Conservation (phyloP, 352 stramenopile species). For the Saprolegnia diclina region DNA sequence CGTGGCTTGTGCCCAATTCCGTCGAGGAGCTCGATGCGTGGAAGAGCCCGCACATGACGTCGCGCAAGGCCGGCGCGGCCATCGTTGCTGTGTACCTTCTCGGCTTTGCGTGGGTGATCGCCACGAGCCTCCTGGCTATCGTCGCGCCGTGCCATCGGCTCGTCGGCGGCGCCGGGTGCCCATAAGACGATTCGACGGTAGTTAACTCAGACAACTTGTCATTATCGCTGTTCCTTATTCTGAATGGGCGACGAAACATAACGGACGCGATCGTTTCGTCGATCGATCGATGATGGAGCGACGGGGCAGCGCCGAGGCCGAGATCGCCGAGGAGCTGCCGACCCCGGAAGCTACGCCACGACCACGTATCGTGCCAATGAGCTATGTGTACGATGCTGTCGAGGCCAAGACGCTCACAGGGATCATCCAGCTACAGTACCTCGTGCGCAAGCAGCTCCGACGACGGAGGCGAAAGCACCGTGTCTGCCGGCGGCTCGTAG, state of each 20-base stretch:
- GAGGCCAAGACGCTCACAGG: constrained; percentile 13
- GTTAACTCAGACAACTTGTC: neutral
- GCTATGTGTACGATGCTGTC: constrained; percentile 24
- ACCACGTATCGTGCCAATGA: constrained; percentile 8
- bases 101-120: constrained; percentile 59
- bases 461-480: neutral
- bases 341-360: constrained; percentile 3
- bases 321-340: constrained; percentile 23
- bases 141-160: constrained; percentile 51
- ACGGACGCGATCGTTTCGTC: neutral
- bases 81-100: constrained; percentile 44
- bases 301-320: neutral
- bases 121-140: constrained; percentile 63
- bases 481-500: constrained; percentile 36
- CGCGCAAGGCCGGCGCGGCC: constrained; percentile 30
- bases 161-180: constrained; percentile 58
- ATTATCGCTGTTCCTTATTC: no score
- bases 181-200: neutral
- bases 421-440: constrained; percentile 24
- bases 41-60: constrained; percentile 39
- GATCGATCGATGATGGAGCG: neutral
- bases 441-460: constrained; percentile 3
- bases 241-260: no score
- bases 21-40: constrained; percentile 45
- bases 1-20: constrained; percentile 47